These are phyloP conservation scores for Chlorella variabilis DNA, from an alignment of 163 green algal genomes.

Conservation along the genomic window DNA sequence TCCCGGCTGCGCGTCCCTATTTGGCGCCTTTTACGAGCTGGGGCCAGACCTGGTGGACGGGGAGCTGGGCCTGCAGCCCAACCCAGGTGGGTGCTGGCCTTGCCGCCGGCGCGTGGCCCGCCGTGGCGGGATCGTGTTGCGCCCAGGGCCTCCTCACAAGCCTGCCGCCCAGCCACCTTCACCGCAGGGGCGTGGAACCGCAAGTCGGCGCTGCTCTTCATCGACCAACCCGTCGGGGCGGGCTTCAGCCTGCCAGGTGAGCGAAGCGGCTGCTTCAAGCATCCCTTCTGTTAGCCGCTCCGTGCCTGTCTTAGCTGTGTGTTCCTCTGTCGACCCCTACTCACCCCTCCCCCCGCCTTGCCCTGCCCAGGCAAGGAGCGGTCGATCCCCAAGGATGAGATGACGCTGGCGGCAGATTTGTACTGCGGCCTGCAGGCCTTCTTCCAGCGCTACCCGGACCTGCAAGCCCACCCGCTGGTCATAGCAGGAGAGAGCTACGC, in stretches of 20 bases:
- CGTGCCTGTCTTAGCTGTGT: too few relatives aligned
- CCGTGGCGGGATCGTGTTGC: neutral
- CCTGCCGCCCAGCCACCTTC: neutral
- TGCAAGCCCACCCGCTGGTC: constrained; percentile 60
- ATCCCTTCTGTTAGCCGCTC: too few relatives aligned
- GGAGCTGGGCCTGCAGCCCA: constrained; percentile 29
- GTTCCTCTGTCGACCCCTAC: neutral
- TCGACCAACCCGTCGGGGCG: constrained; percentile 70
- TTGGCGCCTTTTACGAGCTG: constrained; percentile 53
- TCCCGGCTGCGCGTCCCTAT: constrained; percentile 46
- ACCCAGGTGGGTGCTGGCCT: constrained; percentile 27
- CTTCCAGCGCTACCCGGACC: constrained; percentile 38
- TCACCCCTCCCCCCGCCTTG: too few relatives aligned
- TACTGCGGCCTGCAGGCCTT: constrained; percentile 67
- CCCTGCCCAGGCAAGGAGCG: constrained; percentile 32
- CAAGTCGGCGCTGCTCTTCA: constrained; percentile 59
- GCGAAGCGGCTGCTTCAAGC: too few relatives aligned
- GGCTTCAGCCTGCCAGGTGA: constrained; percentile 53
- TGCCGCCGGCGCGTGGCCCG: neutral
- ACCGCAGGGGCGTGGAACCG: constrained; percentile 54
- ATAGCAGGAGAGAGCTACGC: constrained; percentile 65
- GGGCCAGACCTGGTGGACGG: constrained; percentile 40
- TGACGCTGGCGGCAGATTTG: constrained; percentile 64
- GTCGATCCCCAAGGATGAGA: constrained; percentile 57
- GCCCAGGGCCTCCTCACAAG: neutral